Evolutionary conservation across 2,329 filamentous ascomycete species (phyloP).

Genomic region (Didymellaceae sp.): DNA sequence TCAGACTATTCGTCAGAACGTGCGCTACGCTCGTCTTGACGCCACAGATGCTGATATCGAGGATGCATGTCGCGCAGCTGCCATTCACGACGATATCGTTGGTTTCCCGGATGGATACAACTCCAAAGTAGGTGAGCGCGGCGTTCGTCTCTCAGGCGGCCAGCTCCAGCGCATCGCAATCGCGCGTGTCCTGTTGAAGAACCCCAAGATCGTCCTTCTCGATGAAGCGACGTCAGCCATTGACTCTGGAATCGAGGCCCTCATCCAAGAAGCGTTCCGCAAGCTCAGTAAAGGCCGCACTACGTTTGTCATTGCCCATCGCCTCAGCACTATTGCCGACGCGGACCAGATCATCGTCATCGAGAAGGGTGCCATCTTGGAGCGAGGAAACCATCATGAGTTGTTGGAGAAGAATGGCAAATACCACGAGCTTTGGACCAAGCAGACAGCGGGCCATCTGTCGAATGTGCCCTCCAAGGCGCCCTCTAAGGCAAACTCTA

Average conservation of each 20-base stretch:
- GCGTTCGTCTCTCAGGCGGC: constrained; percentile 64
- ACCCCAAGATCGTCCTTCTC: constrained; percentile 80
- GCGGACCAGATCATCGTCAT: constrained; percentile 86
- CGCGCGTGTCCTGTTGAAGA: constrained; percentile 78
- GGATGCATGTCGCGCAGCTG: constrained; percentile 66
- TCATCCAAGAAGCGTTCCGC: constrained; percentile 68
- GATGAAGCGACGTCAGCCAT: constrained; percentile 91
- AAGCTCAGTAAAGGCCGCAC: constrained; percentile 67
- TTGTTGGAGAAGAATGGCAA: constrained; percentile 73
- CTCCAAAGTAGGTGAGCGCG: constrained; percentile 50
- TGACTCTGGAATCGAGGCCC: constrained; percentile 73
- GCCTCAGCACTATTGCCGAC: constrained; percentile 82
- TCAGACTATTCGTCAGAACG: constrained; percentile 67
- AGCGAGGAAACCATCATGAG: constrained; percentile 80
- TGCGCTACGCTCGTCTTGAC: constrained; percentile 67
- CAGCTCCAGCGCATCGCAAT: constrained; percentile 72
- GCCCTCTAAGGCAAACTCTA: constrained; percentile 25
- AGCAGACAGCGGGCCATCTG: constrained; percentile 64
- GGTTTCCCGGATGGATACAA: constrained; percentile 58
- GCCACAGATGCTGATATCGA: constrained; percentile 67
- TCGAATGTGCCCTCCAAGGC: constrained; percentile 26
- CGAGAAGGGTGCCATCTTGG: constrained; percentile 75
- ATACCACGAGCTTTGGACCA: constrained; percentile 87
- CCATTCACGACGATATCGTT: constrained; percentile 69
- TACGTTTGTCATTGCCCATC: constrained; percentile 75